Evolutionary conservation across 169 alveolate genomes (phyloP), one percentile per base, ranked within the genome.

Genomic region (Cyclospora cayetanensis): DNA sequence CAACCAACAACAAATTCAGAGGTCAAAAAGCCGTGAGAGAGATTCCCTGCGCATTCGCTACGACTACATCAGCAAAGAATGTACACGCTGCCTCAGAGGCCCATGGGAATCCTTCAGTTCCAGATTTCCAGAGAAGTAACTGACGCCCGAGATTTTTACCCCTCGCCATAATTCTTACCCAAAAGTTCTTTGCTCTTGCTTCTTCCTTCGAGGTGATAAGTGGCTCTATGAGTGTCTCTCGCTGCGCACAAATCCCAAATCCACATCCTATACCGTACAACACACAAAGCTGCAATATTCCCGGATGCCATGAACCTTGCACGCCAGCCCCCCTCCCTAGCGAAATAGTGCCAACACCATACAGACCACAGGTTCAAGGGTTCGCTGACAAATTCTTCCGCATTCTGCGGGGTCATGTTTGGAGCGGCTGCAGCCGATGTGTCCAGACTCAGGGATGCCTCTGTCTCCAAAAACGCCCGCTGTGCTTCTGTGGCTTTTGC

Each of bases 121-220:
- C n/a, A n/a, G n/a, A n/a, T n/a, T 60, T 22, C 5, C 72, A 50
- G 74, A 39, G 41, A 39, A 50, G 55, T 2, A 35, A 50, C 34
- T 11, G 29, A 1, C 29, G 5, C 70, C 68, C 46, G 7, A 25
- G 7, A 42, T 46, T 18, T 43, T 42, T 5, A 20, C 46, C 53
- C 74, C 39, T 52, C 4, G 72, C 37, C 22, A 53, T 0, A n/a
- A 27, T 15, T n/a, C 89, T 39, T 42, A 80, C 89, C 89, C 89
- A 80, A 25, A 80, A 80, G 89, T 80, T 80, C 89, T 80, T 80
- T 53, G 89, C 89, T 53, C 89, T 80, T 27, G 89, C 89, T 41
- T 80, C 89, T 42, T 80, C 89, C 53, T 80, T 80, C 0, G 89
- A 80, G 12, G 70, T 80, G 89, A 80, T 80, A 53, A 53, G 41